Evolutionary conservation across 192 early-diverging fungal genomes (phyloP), one percentile per base, ranked within the genome.

Genomic region (Chytriomyces sp.): DNA sequence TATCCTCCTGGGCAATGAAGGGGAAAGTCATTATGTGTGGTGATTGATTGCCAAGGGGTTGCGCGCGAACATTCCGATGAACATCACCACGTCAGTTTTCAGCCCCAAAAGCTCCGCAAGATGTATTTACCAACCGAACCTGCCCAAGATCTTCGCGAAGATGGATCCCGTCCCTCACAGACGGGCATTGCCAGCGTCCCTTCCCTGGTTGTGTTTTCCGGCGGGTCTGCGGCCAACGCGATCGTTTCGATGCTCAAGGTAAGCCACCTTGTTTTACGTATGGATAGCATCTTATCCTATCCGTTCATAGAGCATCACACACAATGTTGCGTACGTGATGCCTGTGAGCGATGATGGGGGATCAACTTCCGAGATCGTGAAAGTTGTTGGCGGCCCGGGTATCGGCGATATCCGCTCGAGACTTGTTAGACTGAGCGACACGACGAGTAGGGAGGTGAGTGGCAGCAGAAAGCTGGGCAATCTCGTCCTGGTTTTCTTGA

Each of bases 361-460:
- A 36, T 79, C 74, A n/a, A 82, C 72, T 7, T 61, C 74, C 14
- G 90, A 91, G 63, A 86, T 92, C 28, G 74, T 92, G 41, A 83
- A 88, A 63, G 86, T 90, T 25, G 77, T 92, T 12, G 91, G 89
- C 31, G 91, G 91, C 5, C 91, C 91, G 2, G 86, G 85, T 34
- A 90, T 92, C 76, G 91, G 91, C 17, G 91, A 91, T 75, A 78
- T 91, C 37, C 82, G 91, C 5, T 90, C 89, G 12, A 62, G 91
- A 25, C 59, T 91, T 12, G 87, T 88, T 34, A 78, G 91, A 22
- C 76, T 92, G 17, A 86, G 89, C n/a, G 89, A 86, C 39, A 80
- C 81, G 5, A 81, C 86, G 38, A 77, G 82, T 26, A 39, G 66
- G 37, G 86, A 88, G 59, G 70, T 80, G 52, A 25, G 36, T 19